Conservation (phyloP, 768 basidiomycete species). For the Brasilioporus rufonigricans region DNA sequence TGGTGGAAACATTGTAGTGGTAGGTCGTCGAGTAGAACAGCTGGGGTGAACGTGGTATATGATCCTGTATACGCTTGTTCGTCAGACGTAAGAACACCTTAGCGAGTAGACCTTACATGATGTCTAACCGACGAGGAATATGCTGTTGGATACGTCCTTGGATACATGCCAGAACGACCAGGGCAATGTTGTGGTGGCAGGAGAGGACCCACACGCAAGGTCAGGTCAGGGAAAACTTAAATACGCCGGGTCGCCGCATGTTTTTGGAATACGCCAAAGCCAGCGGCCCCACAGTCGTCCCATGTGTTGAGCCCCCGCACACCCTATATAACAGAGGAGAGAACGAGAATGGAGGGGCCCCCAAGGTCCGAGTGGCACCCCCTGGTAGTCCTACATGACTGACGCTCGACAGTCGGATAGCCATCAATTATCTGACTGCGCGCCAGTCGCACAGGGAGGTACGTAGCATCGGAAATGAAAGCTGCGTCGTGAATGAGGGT, state of each 20-base stretch:
- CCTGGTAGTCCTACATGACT: slow-evolving; percentile 13
- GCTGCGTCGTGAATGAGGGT: background rate
- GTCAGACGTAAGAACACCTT: slow-evolving; percentile 6
- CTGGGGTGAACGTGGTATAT: background rate
- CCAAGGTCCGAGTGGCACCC: slow-evolving; percentile 7
- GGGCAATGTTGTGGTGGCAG: slow-evolving; percentile 11
- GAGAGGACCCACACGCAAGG: slow-evolving; percentile 15
- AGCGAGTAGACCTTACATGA: slow-evolving; percentile 15
- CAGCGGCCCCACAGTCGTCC: slow-evolving; percentile 19
- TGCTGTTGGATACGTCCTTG: slow-evolving; percentile 9
- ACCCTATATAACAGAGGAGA: slow-evolving; percentile 9
- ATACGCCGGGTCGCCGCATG: slow-evolving; percentile 22
- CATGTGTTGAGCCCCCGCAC: slow-evolving; percentile 20
- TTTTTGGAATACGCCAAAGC: slow-evolving; percentile 14
- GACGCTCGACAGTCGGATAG: background rate
- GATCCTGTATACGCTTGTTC: slow-evolving; percentile 14
- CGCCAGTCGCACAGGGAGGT: background rate
- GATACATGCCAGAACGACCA: slow-evolving; percentile 13
- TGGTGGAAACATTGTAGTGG: slow-evolving; percentile 16
- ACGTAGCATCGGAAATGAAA: slow-evolving; percentile 24
- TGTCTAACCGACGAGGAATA: slow-evolving; percentile 21
- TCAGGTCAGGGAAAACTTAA: slow-evolving; percentile 16
- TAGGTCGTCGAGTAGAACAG: slow-evolving; percentile 12
- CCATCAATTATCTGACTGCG: background rate
- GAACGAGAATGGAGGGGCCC: slow-evolving; percentile 4